Conservation (phyloP, 2,329 filamentous ascomycete species). For the Emydomyces testavorans region DNA sequence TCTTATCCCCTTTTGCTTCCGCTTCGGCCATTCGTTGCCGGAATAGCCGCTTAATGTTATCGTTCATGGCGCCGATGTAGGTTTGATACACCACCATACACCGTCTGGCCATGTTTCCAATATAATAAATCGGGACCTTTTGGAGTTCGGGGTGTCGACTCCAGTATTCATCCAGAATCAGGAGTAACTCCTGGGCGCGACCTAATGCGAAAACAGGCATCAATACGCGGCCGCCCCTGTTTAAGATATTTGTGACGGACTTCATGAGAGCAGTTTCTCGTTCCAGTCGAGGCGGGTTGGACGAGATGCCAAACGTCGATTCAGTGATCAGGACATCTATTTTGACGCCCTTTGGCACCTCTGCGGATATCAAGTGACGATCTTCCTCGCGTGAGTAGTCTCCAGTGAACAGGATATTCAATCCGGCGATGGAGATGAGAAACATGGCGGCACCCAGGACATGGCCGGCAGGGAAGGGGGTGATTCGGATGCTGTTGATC, state of each 20-base stretch:
- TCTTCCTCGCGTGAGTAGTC: slow-evolving; percentile 96
- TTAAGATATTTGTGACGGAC: slow-evolving; percentile 79
- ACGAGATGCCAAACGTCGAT: slow-evolving; percentile 91
- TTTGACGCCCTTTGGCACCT: slow-evolving; percentile 77
- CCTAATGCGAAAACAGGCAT: slow-evolving; percentile 95
- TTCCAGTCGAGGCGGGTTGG: slow-evolving; percentile 80
- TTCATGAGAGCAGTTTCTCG: slow-evolving; percentile 92
- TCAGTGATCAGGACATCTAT: slow-evolving; percentile 96
- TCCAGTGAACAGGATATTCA: slow-evolving; percentile 95
- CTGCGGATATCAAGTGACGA: slow-evolving; percentile 84
- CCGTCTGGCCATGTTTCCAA: slow-evolving; percentile 83
- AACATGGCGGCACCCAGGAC: slow-evolving; percentile 99
- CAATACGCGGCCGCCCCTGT: slow-evolving; percentile 79
- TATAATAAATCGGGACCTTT: slow-evolving; percentile 92
- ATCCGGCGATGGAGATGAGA: slow-evolving; percentile 86
- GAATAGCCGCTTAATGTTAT: slow-evolving; percentile 96
- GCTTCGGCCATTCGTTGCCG: slow-evolving; percentile 83
- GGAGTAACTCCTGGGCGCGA: slow-evolving; percentile 79
- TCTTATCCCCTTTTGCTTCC: slow-evolving; percentile 70
- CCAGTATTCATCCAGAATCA: slow-evolving; percentile 98
- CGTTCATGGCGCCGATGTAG: slow-evolving; percentile 97
- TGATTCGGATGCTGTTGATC: slow-evolving; percentile 91
- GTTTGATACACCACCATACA: slow-evolving; percentile 99
- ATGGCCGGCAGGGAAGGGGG: slow-evolving; percentile 91
- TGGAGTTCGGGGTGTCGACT: slow-evolving; percentile 76